Conservation (phyloP, 306 rosid species). For the Prunus mira region DNA sequence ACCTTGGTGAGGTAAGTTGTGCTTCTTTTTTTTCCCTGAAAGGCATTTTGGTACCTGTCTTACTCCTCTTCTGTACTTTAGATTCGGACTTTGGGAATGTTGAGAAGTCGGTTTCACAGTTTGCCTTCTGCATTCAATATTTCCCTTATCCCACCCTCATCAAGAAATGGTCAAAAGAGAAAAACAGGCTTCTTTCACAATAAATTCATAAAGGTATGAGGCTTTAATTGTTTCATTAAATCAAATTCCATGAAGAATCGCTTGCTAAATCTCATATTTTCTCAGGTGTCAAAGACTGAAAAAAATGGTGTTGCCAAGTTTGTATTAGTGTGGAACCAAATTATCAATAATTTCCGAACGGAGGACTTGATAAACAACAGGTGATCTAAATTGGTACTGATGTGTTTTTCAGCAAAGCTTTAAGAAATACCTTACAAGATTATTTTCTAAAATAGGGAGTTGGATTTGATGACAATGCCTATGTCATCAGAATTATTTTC, state of each 20-base stretch:
- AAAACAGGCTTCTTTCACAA: slow-evolving; percentile 58
- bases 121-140: slow-evolving; percentile 85
- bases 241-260: slow-evolving; percentile 1
- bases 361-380: slow-evolving; percentile 85
- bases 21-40: slow-evolving; percentile 6
- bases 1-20: slow-evolving; percentile 89
- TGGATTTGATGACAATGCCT: slow-evolving; percentile 94
- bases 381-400: slow-evolving; percentile 26
- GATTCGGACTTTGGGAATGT: slow-evolving; percentile 97
- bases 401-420: slow-evolving; percentile 4
- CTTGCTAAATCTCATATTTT: slow-evolving; percentile 22
- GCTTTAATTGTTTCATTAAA: slow-evolving; percentile 8
- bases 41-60: slow-evolving; percentile 26
- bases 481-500: slow-evolving; percentile 74
- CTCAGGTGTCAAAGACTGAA: slow-evolving; percentile 50
- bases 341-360: slow-evolving; percentile 59
- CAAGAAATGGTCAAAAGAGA: slow-evolving; percentile 53
- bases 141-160: slow-evolving; percentile 63
- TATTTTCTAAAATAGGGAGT: slow-evolving; percentile 53
- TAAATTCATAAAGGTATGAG: slow-evolving; percentile 60
- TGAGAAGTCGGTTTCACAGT: slow-evolving; percentile 85
- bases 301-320: slow-evolving; percentile 66
- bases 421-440: slow-evolving; percentile 20
- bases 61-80: slow-evolving; percentile 33
- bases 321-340: slow-evolving; percentile 88